These are phyloP conservation scores for Hanseniaspora uvarum DNA, from an alignment of 1,139 yeast species.

Conservation along the genomic window DNA sequence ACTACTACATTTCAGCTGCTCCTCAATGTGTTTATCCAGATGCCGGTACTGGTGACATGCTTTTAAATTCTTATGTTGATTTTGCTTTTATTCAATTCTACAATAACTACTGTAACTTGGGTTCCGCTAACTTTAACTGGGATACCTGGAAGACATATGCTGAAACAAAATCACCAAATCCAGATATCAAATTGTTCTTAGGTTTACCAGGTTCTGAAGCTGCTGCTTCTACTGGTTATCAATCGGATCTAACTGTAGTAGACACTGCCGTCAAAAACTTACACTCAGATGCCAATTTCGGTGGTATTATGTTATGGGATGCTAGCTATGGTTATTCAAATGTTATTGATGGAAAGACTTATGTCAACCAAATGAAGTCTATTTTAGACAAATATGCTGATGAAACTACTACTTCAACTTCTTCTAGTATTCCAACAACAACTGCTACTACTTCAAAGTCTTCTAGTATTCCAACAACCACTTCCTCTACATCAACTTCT, in stretches of 20 bases:
- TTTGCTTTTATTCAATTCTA: conserved; percentile 88
- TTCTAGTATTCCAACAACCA: conserved; percentile 18
- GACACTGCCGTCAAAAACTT: conserved; percentile 34
- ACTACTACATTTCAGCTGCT: conserved; percentile 78
- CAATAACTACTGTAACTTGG: conserved; percentile 69
- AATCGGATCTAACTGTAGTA: conserved; percentile 37
- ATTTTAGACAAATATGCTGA: conserved; percentile 24
- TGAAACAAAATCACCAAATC: conserved; percentile 42
- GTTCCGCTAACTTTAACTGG: conserved; percentile 58
- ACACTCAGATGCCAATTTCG: conserved; percentile 42
- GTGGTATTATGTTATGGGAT: conserved; percentile 88
- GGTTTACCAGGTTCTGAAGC: conserved; percentile 64
- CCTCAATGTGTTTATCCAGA: conserved; percentile 96
- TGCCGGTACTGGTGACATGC: conserved; percentile 61
- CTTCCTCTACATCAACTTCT: conserved; percentile 20
- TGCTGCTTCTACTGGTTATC: conserved; percentile 66
- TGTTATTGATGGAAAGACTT: conserved; percentile 35
- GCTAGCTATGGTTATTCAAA: conserved; percentile 70
- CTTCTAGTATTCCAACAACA: conserved; percentile 26
- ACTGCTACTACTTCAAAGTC: conserved; percentile 21
- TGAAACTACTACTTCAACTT: conserved; percentile 23
- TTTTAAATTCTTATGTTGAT: conserved; percentile 57
- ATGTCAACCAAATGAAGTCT: conserved; percentile 30
- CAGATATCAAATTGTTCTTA: conserved; percentile 50
- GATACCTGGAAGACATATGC: conserved; percentile 75